Conservation (phyloP, 306 rosid species). For the Cucurbita maxima region DNA sequence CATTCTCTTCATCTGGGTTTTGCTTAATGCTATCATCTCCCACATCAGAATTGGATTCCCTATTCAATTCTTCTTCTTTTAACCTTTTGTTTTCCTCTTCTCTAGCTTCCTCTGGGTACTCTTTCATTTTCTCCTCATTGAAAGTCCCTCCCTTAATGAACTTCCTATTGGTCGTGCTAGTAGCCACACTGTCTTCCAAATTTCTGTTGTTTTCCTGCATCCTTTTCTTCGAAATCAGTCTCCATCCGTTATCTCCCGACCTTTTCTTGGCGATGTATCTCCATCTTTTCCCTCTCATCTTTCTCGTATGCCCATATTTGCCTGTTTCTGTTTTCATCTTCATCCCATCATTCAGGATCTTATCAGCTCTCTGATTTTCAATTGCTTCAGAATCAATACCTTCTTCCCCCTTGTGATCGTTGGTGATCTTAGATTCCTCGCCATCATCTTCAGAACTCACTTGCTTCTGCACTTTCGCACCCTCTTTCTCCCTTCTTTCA, state of each 20-base stretch:
- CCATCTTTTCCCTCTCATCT: conserved; percentile 33
- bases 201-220: conserved; percentile 13
- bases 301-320: conserved; percentile 18
- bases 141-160: not conserved
- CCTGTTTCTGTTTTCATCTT: conserved; percentile 11
- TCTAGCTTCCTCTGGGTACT: conserved; percentile 3
- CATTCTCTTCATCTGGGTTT: not conserved
- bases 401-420: not conserved
- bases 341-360: not conserved
- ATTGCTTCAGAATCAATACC: conserved; percentile 1
- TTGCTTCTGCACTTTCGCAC: conserved; percentile 6
- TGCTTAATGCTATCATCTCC: conserved; percentile 6
- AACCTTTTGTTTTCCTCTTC: not conserved
- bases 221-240: not conserved
- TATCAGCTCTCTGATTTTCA: not conserved
- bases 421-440: not conserved
- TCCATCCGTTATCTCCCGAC: conserved; percentile 28
- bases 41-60: not conserved
- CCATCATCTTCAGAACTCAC: not conserved
- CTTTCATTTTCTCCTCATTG: not conserved
- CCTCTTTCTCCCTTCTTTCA: not conserved
- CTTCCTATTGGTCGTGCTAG: conserved; percentile 13
- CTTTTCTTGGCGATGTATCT: conserved; percentile 19
- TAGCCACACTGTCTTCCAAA: conserved; percentile 6
- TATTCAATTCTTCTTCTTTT: not conserved